A percentile compares a stretch with the other conserved stretches of the same genome.
Conservation (phyloP, 805 yeast species). For the Cyberlindnera bimundalis region DNA sequence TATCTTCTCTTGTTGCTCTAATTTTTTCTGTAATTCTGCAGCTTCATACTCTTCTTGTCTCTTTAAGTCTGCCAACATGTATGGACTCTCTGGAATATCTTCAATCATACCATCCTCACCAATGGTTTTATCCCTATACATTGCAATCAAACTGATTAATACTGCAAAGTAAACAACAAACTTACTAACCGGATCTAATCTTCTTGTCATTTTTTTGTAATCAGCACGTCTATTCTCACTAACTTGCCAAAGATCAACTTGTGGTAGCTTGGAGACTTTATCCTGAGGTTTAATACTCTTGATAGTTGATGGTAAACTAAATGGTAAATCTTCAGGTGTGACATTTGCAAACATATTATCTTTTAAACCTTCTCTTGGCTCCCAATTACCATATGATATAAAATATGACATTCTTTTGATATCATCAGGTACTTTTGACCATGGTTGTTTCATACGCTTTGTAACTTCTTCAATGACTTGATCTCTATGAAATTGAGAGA, state of each 20-base stretch:
- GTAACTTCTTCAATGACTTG: constrained; percentile 52
- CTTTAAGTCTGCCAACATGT: constrained; percentile 37
- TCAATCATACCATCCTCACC: constrained; percentile 39
- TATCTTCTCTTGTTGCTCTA: constrained; percentile 8
- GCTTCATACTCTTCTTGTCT: constrained; percentile 19
- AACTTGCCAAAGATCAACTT: constrained; percentile 39
- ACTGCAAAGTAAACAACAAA: constrained; percentile 47
- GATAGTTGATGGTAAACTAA: constrained; percentile 38
- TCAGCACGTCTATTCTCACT: constrained; percentile 41
- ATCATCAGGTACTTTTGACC: constrained; percentile 48
- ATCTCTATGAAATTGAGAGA: constrained; percentile 48
- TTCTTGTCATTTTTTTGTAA: constrained; percentile 44
- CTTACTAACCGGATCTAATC: constrained; percentile 56
- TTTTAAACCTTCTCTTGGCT: constrained; percentile 56
- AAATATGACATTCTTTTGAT: constrained; percentile 57
- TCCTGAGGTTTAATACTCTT: constrained; percentile 12
- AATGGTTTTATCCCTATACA: constrained; percentile 50
- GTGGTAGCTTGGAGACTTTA: constrained; percentile 32
- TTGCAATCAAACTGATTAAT: constrained; percentile 46
- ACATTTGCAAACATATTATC: constrained; percentile 39
- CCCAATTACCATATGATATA: constrained; percentile 68
- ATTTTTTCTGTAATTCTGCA: constrained; percentile 11
- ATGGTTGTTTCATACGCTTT: constrained; percentile 45
- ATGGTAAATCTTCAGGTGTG: constrained; percentile 61
- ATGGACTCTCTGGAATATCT: constrained; percentile 36